Evolutionary conservation across 805 yeast genomes (phyloP).

Genomic region (Yamadazyma olivae): DNA sequence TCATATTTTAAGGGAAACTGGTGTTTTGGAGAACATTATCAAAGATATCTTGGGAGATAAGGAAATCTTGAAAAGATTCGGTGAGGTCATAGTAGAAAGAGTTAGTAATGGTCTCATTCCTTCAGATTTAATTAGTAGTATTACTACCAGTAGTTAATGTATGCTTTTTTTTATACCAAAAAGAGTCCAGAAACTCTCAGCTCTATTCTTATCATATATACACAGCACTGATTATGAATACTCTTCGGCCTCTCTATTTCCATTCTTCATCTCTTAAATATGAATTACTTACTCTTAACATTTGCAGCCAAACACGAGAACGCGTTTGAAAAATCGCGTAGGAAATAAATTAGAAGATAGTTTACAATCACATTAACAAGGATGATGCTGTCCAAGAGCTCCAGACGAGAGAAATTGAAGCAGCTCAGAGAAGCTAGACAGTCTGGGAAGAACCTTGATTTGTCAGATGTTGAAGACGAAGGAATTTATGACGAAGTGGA

Average conservation of each 20-base stretch:
- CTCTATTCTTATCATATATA: no score
- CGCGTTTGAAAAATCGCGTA: no score
- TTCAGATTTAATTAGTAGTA: constrained; percentile 7
- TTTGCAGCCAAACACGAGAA: no score
- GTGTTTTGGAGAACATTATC: constrained; percentile 15
- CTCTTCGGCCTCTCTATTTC: no score
- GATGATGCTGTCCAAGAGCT: constrained; percentile 33
- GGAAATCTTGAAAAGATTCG: constrained; percentile 17
- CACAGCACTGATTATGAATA: no score
- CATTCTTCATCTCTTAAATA: no score
- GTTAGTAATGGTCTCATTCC: constrained; percentile 20
- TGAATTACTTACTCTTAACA: no score
- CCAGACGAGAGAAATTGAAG: constrained; percentile 16
- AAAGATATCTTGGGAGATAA: constrained; percentile 18
- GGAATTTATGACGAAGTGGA: constrained; percentile 82
- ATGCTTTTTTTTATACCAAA: no score
- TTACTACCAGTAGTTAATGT: no score
- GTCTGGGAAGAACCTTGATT: constrained; percentile 47
- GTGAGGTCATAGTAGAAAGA: constrained; percentile 14
- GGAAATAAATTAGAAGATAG: no score
- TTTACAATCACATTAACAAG: no score
- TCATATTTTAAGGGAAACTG: constrained; percentile 18
- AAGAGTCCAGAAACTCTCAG: no score
- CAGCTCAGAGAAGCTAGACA: constrained; percentile 34
- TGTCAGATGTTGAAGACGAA: constrained; percentile 36